Percentiles rank a stretch among this genome's conserved stretches.
Evolutionary conservation across 2,329 filamentous ascomycete species (phyloP).

Genomic region (Aureobasidium mangrovei): DNA sequence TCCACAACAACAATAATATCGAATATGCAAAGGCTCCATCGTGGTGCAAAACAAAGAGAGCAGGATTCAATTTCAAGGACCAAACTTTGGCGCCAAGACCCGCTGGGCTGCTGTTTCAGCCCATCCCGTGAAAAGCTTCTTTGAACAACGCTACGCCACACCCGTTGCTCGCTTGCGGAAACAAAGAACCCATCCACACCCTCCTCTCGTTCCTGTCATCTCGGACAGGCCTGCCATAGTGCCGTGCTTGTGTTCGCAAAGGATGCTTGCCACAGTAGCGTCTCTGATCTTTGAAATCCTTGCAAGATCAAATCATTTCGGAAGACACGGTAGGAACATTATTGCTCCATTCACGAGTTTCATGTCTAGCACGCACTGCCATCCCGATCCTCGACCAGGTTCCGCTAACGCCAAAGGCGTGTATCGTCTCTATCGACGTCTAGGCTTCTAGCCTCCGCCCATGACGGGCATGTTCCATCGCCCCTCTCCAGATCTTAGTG

Average conservation of each 20-base stretch:
- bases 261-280: neutral
- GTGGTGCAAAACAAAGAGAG: too few species aligned
- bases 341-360: slow-evolving; percentile 1
- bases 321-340: neutral
- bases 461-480: neutral
- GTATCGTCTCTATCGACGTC: neutral
- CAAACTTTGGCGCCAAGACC: neutral
- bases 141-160: slow-evolving; percentile 2
- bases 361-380: slow-evolving; percentile 3
- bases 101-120: slow-evolving; percentile 2
- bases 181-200: slow-evolving; percentile 2
- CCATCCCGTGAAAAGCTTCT: neutral
- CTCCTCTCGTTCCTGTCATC: slow-evolving; percentile 5
- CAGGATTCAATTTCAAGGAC: too few species aligned
- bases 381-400: neutral
- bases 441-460: slow-evolving; percentile 8
- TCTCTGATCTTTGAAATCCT: neutral
- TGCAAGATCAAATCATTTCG: neutral
- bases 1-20: neutral
- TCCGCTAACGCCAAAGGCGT: slow-evolving; percentile 6
- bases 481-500: slow-evolving; percentile 3
- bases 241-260: neutral
- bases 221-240: neutral
- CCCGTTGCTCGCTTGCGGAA: slow-evolving; percentile 7
- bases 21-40: neutral